Evolutionary conservation across 208 protist species (phyloP), one percentile per base, ranked within the genome.

Genomic region (Vickermania spadyakhi): DNA sequence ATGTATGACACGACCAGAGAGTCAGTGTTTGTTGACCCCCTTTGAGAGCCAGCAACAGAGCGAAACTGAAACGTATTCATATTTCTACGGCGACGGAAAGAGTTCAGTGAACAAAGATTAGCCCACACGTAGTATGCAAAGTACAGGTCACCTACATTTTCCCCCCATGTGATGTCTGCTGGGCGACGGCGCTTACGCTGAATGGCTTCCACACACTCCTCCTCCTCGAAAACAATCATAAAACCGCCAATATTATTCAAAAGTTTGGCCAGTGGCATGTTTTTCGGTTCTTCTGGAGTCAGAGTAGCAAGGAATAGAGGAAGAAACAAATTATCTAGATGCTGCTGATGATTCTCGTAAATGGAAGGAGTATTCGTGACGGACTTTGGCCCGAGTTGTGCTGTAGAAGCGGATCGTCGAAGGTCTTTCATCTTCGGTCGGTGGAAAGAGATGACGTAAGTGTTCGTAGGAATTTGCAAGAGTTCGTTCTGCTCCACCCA

Each of bases 291-390:
- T 26, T 80, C 72, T 1, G 98, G 98, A 26, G 98, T 78, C 21
- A 93, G 58, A 18, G 97, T 98, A 0, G 96, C 98, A 60, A 98
- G 87, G 57, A 99, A 99, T 3, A 99, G 86, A 0, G 98, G 98
- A 3, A 88, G 65, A 68, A 99, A 99, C 21, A 99, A 60, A 72
- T 96, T 96, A 45, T 97, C 80, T 1, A 99, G 62, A 52, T 99
- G 79, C 62, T 99, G 84, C 61, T 97, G 74, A 53, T 99, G 98
- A 58, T 73, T 93, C 29, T 90, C 86, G 41, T 97, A 83, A 25
- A 57, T 57, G 52, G 28, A 75, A 55, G 51, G 51, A 18, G 51
- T 27, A 55, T 18, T 23, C 7, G 51, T 27, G 58, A 23, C 13
- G 5, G 21, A 28, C 13, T 18, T 27, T 7, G 13, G 13, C 21